Percentiles rank a stretch among this genome's conserved stretches.
Evolutionary conservation across 192 early-diverging fungal genomes (phyloP).

Genomic region (Entrophospora sp.): DNA sequence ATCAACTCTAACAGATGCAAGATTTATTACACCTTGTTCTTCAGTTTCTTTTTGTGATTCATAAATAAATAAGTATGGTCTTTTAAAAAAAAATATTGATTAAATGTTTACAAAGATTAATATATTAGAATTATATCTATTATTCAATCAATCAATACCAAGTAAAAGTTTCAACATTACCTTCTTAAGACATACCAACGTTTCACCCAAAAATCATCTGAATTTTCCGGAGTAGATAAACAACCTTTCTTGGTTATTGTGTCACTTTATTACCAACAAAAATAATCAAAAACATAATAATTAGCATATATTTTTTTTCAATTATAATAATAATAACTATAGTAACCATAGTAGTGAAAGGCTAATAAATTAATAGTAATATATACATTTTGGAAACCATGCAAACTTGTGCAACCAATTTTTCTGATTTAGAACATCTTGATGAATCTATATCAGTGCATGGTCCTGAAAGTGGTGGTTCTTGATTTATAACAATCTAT

Average conservation of each 20-base stretch:
- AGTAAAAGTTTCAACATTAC: slow-evolving; percentile 38
- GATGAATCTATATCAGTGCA: slow-evolving; percentile 24
- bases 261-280: slow-evolving; percentile 29
- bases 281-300: too few species aligned
- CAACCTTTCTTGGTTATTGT: slow-evolving; percentile 42
- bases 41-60: slow-evolving; percentile 47
- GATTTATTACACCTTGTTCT: slow-evolving; percentile 62
- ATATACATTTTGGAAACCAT: too few species aligned
- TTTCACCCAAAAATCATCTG: too few species aligned
- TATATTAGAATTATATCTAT: slow-evolving; percentile 67
- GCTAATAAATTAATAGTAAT: background rate
- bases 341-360: background rate
- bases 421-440: slow-evolving; percentile 13
- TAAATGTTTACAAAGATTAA: slow-evolving; percentile 10
- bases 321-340: background rate
- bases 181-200: too few species aligned
- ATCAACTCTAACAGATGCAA: slow-evolving; percentile 52
- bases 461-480: slow-evolving; percentile 25
- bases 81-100: background rate
- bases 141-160: slow-evolving; percentile 57
- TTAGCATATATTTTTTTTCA: background rate
- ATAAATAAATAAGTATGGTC: too few species aligned
- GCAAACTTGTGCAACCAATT: too few species aligned
- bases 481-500: slow-evolving; percentile 34
- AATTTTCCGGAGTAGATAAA: too few species aligned